Base-by-base conservation (phyloP, 805 yeast species). In the Isabelozyma heimii region DNA sequence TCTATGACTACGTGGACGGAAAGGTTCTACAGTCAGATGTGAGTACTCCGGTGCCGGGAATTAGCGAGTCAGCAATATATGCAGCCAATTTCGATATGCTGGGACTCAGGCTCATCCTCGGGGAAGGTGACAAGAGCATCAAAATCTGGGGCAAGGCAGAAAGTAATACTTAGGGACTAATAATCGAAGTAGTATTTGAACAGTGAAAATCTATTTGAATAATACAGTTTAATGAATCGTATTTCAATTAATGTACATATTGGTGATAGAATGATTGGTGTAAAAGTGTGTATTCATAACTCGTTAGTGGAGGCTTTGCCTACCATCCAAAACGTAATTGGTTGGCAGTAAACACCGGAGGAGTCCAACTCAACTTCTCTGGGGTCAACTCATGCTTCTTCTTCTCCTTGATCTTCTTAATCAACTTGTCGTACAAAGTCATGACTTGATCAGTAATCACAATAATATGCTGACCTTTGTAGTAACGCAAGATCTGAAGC, bases 291-390 rank as follows among this genome's bases (percentile, higher is more conserved):
- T 14, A 17, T 17, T 20, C 43, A 20, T 44, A 47, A 20, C 26
- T 40, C 15, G 24, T 20, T 20, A 20, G 10, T 14, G 15, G 26
- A 10, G 15, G n/a, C 10, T 8, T 70, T 69, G 24, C 2, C 24
- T 20, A 91, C 97, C 97, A 91, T 3, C 97, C 97, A 69, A 94
- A 94, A 59, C 97, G 77, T 60, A 94, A 74, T 73, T 94, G 98
- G 47, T 96, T 91, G 20, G 97, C 97, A 3, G 97, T 92, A 65
- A 87, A 88, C 70, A 89, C 87, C 0, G 99, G 99, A 8, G 99
- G 98, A 55, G 86, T 88, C 99, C 99, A 94, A 14, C 77, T 73
- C 49, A 94, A 75, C 59, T 80, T 81, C 1, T 73, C 69, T 0
- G 97, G 85, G 58, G 87, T 91, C 47, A 94, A 78, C 46, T 81